Conservation (phyloP, 352 stramenopile genomes). For the Pelagophyceae sp. region DNA sequence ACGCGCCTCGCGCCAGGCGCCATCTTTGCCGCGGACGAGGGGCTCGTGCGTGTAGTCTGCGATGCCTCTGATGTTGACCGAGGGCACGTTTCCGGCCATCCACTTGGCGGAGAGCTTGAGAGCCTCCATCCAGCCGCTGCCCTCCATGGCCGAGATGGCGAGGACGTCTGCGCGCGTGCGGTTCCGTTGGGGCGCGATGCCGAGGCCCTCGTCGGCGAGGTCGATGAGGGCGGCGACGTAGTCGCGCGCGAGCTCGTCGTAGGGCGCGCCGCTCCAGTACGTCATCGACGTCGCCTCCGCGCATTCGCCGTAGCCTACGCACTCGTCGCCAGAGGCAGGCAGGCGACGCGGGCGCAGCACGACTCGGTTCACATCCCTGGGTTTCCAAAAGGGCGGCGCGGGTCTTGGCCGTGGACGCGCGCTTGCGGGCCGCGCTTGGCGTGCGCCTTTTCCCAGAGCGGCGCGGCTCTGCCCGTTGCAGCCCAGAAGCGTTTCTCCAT, state of each 20-base stretch:
- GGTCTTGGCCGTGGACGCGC: no score
- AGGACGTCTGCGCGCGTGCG: neutral
- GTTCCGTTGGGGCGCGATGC: neutral
- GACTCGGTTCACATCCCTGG: no score
- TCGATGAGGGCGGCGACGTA: constrained; percentile 1
- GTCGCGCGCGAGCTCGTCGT: constrained; percentile 6
- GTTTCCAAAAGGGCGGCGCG: no score
- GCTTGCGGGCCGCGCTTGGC: neutral
- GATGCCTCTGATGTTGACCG: neutral
- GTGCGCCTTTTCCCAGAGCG: neutral
- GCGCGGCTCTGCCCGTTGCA: neutral
- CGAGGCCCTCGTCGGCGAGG: neutral
- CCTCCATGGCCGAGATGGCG: constrained; percentile 13
- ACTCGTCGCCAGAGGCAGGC: no score
- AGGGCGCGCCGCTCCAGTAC: constrained; percentile 13
- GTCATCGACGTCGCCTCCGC: neutral
- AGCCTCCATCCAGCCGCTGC: neutral
- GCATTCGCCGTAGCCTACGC: constrained; percentile 1
- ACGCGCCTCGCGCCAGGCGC: neutral
- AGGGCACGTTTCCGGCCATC: neutral
- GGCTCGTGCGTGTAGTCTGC: constrained; percentile 14
- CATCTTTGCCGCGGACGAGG: neutral
- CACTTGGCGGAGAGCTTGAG: neutral
- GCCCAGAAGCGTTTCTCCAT: neutral
- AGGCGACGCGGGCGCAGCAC: no score